Conservation (phyloP, 225 moss, liverwort and hornwort species). For the Asterella californica region DNA sequence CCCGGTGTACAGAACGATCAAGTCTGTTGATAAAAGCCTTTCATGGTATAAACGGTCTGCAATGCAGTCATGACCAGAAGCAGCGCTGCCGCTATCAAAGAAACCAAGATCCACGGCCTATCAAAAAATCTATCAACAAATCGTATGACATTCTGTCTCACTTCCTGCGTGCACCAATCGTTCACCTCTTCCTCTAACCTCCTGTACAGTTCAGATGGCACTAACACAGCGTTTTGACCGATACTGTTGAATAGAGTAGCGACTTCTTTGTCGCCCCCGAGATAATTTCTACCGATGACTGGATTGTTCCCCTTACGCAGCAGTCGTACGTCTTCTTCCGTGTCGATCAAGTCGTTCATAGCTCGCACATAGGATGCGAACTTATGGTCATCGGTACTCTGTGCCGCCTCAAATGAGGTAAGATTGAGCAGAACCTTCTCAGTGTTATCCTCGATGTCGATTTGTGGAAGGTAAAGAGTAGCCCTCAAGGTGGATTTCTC, state of each 20-base stretch:
- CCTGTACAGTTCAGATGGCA: background rate
- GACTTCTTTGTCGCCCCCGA: conserved; percentile 12
- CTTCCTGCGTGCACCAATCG: background rate
- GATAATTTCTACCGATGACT: background rate
- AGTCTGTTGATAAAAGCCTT: too few relatives aligned
- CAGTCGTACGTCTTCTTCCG: background rate
- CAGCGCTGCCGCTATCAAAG: conserved; percentile 3
- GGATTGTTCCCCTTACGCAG: background rate
- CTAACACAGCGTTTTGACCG: background rate
- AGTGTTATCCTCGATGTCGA: background rate
- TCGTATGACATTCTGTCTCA: background rate
- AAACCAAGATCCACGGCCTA: background rate
- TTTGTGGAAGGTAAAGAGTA: background rate
- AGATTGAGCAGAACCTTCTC: background rate
- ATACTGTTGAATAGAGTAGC: conserved; percentile 12
- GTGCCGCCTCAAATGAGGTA: background rate
- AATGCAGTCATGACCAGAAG: conserved; percentile 1
- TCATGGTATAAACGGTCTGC: background rate
- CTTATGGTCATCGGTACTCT: background rate
- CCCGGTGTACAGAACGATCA: too few relatives aligned
- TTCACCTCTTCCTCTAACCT: background rate
- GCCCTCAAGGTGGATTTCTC: background rate
- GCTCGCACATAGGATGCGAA: background rate
- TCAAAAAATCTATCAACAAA: background rate
- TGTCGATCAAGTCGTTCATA: conserved; percentile 1